Base-by-base conservation (phyloP, 208 protist species). In the Wallacemonas collosoma region DNA sequence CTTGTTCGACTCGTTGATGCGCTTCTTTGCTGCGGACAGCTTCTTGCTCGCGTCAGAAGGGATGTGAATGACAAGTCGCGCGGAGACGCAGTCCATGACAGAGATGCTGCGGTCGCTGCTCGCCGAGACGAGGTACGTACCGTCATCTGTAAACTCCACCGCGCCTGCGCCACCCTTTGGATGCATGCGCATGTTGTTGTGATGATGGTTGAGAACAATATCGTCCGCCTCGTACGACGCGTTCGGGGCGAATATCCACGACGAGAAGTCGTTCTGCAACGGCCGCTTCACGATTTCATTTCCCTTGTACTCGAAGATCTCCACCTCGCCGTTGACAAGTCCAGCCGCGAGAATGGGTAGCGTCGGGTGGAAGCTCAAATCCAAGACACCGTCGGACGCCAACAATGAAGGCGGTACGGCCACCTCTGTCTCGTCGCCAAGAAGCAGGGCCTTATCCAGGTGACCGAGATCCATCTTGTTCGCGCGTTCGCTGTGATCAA, bases 91-190 rank as follows among this genome's bases (percentile, higher is more conserved):
- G 82, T 96, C 92, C 75, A 96, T 63, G 35, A 96, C 89, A 53
- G 80, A 89, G 35, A 96, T 82, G 48, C 80, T 91, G 58, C 85
- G 75, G 73, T 96, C 92, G 73, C 92, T 89, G 63, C 92, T 93
- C 15, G 75, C 85, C 41, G 86, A 88, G 3, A 95, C 92, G 12
- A 96, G 79, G 58, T 96, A 93, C 35, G 76, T 71, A 11, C 92
- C 92, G 68, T 94, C 87, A 72, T 94, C 92, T 2, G 92, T 96
- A 75, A 96, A 96, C 83, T 96, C 89, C 78, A 96, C 86, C n/a
- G 84, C 67, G 26, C 89, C 80, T 38, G 94, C 77, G 63, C 79
- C 75, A 40, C 89, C 92, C 0, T 63, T 74, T 3, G 89, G 91
- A 70, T 96, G 91, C 91, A 96, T 93, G 50, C 77, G 86, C 73